phyloP scores from a whole-genome alignment of 345 rosid genomes.

The Balakata baccata region DNA sequence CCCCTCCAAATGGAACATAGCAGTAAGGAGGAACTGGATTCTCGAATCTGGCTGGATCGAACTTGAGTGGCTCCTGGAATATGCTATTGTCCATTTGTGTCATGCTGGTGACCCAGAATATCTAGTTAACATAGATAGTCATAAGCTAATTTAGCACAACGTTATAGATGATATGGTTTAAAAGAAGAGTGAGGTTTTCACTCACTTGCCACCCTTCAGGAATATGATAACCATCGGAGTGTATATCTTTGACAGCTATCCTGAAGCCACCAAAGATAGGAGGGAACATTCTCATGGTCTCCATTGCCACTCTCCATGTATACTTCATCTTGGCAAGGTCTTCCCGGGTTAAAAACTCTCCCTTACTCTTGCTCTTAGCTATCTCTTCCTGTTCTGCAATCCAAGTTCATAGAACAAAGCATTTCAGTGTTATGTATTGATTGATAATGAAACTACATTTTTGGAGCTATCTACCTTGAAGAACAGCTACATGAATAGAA shows the following conservation, averaged over 20 bases:
- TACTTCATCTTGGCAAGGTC: slow-evolving; percentile 55
- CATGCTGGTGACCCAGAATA: slow-evolving; percentile 46
- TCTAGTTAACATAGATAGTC: slow-evolving; percentile 12
- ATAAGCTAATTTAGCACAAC: background rate
- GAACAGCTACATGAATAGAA: slow-evolving; percentile 36
- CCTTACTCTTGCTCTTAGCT: slow-evolving; percentile 36
- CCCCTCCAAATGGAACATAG: slow-evolving; percentile 48
- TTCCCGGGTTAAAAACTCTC: slow-evolving; percentile 48
- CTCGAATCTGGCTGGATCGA: slow-evolving; percentile 48
- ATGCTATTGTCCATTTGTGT: slow-evolving; percentile 48
- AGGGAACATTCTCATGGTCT: slow-evolving; percentile 44
- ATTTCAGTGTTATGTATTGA: background rate
- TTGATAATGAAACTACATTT: background rate
- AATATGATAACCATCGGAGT: slow-evolving; percentile 40
- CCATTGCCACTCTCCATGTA: slow-evolving; percentile 61
- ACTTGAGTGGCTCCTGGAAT: slow-evolving; percentile 43
- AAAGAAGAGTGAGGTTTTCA: background rate
- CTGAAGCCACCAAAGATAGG: slow-evolving; percentile 52
- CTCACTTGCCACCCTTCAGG: slow-evolving; percentile 59
- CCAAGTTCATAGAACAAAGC: background rate
- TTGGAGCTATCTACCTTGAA: slow-evolving; percentile 34
- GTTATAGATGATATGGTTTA: background rate
- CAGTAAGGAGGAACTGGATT: slow-evolving; percentile 49
- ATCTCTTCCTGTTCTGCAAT: slow-evolving; percentile 51
- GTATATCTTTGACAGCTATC: slow-evolving; percentile 39